Percentiles rank a stretch among this genome's conserved stretches.
phyloP scores from a whole-genome alignment of 306 rosid species.

The barrel medic (Medicago truncatula) region MtrunA17r5.0-ANR NC_053044.1:43750001-43750500 shows the following conservation, averaged over 20 bases:
- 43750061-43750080: constrained; percentile 90
- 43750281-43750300: constrained; percentile 18
- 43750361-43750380: constrained; percentile 13
- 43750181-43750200: constrained; percentile 24
- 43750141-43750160: constrained; percentile 27
- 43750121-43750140: constrained; percentile 28
- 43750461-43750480: constrained; percentile 9
- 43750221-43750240: constrained; percentile 27
- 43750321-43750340: neutral
- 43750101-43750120: constrained; percentile 56
- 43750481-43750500: too few species aligned
- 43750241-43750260: constrained; percentile 10
- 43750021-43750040: constrained; percentile 88
- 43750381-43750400: neutral
- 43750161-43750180: constrained; percentile 14
- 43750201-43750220: constrained; percentile 19
- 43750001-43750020: constrained; percentile 99
- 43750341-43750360: neutral
- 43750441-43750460: neutral
- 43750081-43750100: constrained; percentile 77
- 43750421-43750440: constrained; percentile 11
- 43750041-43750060: constrained; percentile 97
- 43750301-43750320: constrained; percentile 12
- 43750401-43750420: constrained; percentile 15
- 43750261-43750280: constrained; percentile 18